Evolutionary conservation across 2,329 filamentous ascomycete genomes (phyloP), one percentile per base, ranked within the genome.

Genomic region (Cladosporium sp.): DNA sequence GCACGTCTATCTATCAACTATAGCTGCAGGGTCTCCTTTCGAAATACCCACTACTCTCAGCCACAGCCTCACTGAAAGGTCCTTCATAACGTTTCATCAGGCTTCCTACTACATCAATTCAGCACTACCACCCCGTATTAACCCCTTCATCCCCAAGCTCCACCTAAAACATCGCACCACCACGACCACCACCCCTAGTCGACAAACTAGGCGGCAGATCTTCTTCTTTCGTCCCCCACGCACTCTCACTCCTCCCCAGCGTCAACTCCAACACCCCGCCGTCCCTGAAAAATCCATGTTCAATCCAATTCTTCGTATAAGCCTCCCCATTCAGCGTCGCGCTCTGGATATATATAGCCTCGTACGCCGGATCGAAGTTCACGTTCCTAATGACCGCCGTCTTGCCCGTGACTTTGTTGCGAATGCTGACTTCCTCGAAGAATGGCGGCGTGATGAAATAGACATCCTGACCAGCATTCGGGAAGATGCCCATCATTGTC

Each of bases 391-490:
- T 78, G 1, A 77, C 80, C 1, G 80, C 79, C 1, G 74, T 79
- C 33, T 77, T 78, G 6, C 78, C 78, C 0, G 78, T 81, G 5
- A 76, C 62, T n/a, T 76, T 74, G 50, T 77, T 79, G 1, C 71
- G 78, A 23, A 82, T 71, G 52, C 73, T 77, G 40, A 81, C 74
- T 7, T 75, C 72, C 49, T 79, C 74, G 69, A 82, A 82, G 71
- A 81, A 82, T 0, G 81, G 80, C 11, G 81, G 78, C 8, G 75
- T 80, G 65, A 83, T 81, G 60, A 82, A 76, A 62, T 82, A 83
- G 16, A 83, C 79, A 66, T 82, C 78, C 61, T 82, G 80, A 0
- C 81, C 81, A 1, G 81, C 79, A 55, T 80, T 81, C 0, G 81
- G 81, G 57, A 82, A 82, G 2, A 81, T 70, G 0, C 81, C 81